These are phyloP conservation scores for Diversispora epigaea DNA, from an alignment of 192 early-diverging fungal species.

Conservation along the genomic window DNA sequence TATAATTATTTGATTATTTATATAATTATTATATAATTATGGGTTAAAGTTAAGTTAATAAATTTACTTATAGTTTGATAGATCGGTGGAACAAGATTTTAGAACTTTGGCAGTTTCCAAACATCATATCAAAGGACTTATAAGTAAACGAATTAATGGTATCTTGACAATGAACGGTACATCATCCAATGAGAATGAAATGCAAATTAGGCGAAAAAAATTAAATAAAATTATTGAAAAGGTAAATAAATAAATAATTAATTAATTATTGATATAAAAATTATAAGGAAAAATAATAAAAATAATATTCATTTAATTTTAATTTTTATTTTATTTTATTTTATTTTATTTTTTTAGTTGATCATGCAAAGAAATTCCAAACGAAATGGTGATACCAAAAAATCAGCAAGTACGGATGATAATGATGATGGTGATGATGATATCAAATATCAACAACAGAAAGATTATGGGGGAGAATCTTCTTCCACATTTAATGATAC, in stretches of 20 bases:
- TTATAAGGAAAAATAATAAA: too few species aligned
- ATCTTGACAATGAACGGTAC: neutral
- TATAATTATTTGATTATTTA: neutral
- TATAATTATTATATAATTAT: neutral
- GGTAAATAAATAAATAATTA: neutral
- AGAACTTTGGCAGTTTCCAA: slow-evolving; percentile 16
- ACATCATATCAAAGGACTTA: slow-evolving; percentile 28
- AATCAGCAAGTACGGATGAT: slow-evolving; percentile 4
- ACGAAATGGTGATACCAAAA: neutral
- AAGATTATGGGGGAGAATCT: neutral
- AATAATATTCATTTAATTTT: neutral
- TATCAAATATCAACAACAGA: neutral
- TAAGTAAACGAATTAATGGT: slow-evolving; percentile 26
- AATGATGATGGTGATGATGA: neutral
- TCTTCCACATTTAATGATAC: neutral
- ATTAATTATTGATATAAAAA: neutral
- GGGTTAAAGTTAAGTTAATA: neutral
- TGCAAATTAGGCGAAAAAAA: neutral
- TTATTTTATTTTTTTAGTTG: slow-evolving; percentile 1
- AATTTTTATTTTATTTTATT: neutral
- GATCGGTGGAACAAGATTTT: slow-evolving; percentile 32
- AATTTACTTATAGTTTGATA: slow-evolving; percentile 28
- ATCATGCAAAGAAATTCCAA: neutral
- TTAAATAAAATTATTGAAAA: slow-evolving; percentile 26
- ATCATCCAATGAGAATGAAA: neutral